Evolutionary conservation across 2,329 filamentous ascomycete species (phyloP), one percentile per base, ranked within the genome.

Genomic region (Talaromyces sp.): DNA sequence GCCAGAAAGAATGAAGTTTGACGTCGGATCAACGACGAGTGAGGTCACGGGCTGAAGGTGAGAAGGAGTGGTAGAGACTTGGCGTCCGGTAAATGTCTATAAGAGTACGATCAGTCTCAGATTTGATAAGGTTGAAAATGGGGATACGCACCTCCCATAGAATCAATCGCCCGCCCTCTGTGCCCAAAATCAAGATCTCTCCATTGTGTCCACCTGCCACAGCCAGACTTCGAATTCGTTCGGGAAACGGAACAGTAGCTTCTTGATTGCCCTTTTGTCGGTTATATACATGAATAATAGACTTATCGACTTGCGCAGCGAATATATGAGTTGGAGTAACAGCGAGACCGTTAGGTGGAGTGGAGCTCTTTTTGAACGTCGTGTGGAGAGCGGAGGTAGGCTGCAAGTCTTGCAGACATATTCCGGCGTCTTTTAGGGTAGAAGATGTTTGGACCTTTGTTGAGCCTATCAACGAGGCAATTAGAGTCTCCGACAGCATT

Each of bases 261-360:
- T 98, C 94, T 75, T 97, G 93, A 71, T 91, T 95, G 31, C 91
- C 91, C 68, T 91, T 91, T 66, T 88, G 84, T 64, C 93, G 86
- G 65, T 87, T 93, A 79, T 98, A 99, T 64, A 99, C 92, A 79
- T 98, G 92, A 1, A 99, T 86, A 49, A 96, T 91, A 0, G 93
- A 92, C 78, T 97, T 98, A 69, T 93, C 93, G 59, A 90, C 85
- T 77, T 99, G 95, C 3, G 92, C 94, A 3, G 93, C 90, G 76
- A 97, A 99, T 56, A 98, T 84, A 76, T 99, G 95, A 22, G 89
- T 89, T 53, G 86, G 83, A 77, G 86, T 96, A 71, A 93, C 85
- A 34, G 92, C 93, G 64, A 99, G 81, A 71, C 91, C 90, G 77
- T 94, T 91, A 65, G 85, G 82, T 29, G 89, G 85, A n/a, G 89